These are phyloP conservation scores for Tylopilus vinaceipallidus DNA, from an alignment of 768 basidiomycete genomes.

Conservation along the genomic window DNA sequence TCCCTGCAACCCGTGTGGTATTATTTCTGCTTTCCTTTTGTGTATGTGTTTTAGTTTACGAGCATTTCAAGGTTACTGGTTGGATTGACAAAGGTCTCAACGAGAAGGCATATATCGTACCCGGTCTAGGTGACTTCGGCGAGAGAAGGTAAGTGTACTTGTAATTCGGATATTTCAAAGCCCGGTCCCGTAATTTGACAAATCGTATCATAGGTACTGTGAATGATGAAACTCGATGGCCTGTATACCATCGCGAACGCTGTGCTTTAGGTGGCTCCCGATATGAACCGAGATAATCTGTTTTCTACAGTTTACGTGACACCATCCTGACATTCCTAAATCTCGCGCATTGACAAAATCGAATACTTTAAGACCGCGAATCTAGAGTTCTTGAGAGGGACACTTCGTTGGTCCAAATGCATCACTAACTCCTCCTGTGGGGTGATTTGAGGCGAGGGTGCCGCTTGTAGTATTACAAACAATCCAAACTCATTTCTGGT, in stretches of 20 bases:
- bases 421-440: no score
- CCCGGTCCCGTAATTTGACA: not conserved
- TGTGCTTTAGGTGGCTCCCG: not conserved
- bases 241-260: not conserved
- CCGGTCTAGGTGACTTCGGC: constrained; percentile 97
- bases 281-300: not conserved
- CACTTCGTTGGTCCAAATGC: no score
- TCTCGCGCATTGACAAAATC: no score
- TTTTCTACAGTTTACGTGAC: not conserved
- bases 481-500: no score
- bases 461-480: no score
- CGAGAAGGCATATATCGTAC: constrained; percentile 87
- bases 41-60: constrained; percentile 3
- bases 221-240: constrained; percentile 8
- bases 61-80: constrained; percentile 69
- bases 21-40: constrained; percentile 33
- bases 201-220: constrained; percentile 23
- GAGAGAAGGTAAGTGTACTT: constrained; percentile 63
- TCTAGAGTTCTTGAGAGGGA: no score
- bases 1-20: constrained; percentile 76
- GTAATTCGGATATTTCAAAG: not conserved
- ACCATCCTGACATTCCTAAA: not conserved
- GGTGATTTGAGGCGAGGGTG: no score
- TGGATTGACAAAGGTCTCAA: constrained; percentile 95
- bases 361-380: no score